Evolutionary conservation across 108 stramenopile genomes (phyloP), one percentile per base, ranked within the genome.

Genomic region (Poteriospumella lacustris): DNA sequence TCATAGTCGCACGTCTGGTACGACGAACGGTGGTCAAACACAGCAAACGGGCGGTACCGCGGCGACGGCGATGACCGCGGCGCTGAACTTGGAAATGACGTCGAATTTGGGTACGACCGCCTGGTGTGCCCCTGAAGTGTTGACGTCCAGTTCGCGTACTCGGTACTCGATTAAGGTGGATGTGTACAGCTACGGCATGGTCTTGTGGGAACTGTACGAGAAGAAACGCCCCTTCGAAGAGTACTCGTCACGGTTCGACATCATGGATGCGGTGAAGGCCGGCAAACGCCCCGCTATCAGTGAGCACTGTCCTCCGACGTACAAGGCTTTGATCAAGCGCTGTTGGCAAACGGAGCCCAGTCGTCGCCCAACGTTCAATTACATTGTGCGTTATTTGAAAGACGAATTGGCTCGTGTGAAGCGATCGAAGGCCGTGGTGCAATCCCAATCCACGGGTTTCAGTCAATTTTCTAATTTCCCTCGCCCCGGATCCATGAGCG

Each of bases 191-290:
- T 84, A 75, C 42, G 83, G 83, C 1, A 80, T 84, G 26, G 76
- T 84, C 2, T 40, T 84, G 70, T 84, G 83, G 83, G 80, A 84
- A 59, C 43, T 84, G 0, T 83, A 79, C 79, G 82, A 83, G 9
- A 79, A 80, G 12, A 60, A 81, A 36, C 75, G 82, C 0, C 82
- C 82, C 0, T 83, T 76, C 70, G 82, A 81, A 47, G 81, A 83
- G 42, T 81, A 77, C 19, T 68, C 39, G 0, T 78, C 36, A n/a
- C 82, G 82, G 2, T 83, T 83, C 81, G 82, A 83, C 78, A 83
- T 83, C 38, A 80, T 80, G 29, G 82, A 83, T 76, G 80, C 82
- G 9, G 82, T 83, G 39, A 33, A 38, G 31, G 70, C 24, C 33
- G 70, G 70, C 5, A 44, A 56, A 19, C 38, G 70, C 38, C 70